phyloP scores from a whole-genome alignment of 257 asterid species.

The Fraxinus pennsylvanica region DNA sequence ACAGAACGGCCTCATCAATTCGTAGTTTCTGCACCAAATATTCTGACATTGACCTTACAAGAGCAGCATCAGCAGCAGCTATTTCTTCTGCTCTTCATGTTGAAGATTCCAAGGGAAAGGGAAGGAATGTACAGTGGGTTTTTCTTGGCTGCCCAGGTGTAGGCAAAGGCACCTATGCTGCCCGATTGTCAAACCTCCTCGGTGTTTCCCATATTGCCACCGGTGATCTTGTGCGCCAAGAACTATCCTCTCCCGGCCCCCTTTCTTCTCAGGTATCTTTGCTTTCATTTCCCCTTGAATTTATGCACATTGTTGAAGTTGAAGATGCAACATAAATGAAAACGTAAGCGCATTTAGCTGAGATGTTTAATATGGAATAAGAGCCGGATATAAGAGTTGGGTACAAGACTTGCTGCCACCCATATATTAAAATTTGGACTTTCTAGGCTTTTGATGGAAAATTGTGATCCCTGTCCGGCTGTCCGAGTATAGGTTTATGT shows the following conservation, averaged over 20 bases:
- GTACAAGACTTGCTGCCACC: too few relatives aligned
- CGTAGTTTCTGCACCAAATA: constrained; percentile 46
- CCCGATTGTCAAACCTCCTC: constrained; percentile 72
- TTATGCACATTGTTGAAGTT: not conserved
- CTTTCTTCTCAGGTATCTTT: constrained; percentile 64
- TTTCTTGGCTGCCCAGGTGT: constrained; percentile 97
- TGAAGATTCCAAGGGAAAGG: constrained; percentile 32
- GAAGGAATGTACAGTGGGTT: constrained; percentile 86
- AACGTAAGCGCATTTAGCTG: too few relatives aligned
- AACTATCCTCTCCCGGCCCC: constrained; percentile 67
- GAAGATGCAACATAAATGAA: not conserved
- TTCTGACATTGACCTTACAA: constrained; percentile 27
- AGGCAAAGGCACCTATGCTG: constrained; percentile 94
- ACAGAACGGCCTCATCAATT: constrained; percentile 33
- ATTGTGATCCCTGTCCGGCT: too few relatives aligned
- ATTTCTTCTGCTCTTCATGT: constrained; percentile 40
- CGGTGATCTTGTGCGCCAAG: constrained; percentile 95
- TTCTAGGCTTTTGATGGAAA: too few relatives aligned
- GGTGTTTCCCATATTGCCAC: constrained; percentile 93
- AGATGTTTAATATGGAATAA: too few relatives aligned
- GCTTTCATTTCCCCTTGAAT: not conserved
- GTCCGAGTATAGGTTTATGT: too few relatives aligned
- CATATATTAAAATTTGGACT: too few relatives aligned
- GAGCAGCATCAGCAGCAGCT: constrained; percentile 34
- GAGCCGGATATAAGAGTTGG: too few relatives aligned